Evolutionary conservation across 495 filamentous ascomycete genomes (phyloP), one percentile per base, ranked within the genome.

Genomic region (Monascus purpureus): DNA sequence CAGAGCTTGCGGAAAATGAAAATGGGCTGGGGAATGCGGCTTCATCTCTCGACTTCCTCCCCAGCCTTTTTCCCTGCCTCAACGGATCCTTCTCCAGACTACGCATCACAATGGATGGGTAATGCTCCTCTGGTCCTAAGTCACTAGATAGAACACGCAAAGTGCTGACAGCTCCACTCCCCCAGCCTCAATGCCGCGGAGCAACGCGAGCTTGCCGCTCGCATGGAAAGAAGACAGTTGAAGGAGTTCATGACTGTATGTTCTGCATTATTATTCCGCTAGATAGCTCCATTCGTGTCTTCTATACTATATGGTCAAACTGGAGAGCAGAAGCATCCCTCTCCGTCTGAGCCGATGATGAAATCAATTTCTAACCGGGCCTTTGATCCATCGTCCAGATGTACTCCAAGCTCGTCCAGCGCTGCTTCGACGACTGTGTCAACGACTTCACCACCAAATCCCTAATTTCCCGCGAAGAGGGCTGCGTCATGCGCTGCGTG

Each of bases 361-460:
- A n/a, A n/a, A n/a, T n/a, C n/a, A n/a, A n/a, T n/a, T n/a, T n/a
- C n/a, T n/a, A n/a, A n/a, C n/a, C n/a, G n/a, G n/a, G n/a, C 9
- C 33, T 17, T 8, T 6, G 11, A 25, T 32, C 24, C 25, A 8
- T 29, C 25, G 24, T 35, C 28, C 47, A 97, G 90, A 84, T 93
- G 75, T 96, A 95, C 66, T 88, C 84, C 52, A 84, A 80, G 61
- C 77, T 99, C 37, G 86, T 96, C 38, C 81, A 92, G 52, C 67
- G 79, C 52, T 97, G 90, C 71, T 97, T 97, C 68, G 78, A 84
- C 50, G 77, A 90, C 62, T 99, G 90, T 63, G 74, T 96, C 57
- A 88, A 84, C 55, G 88, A 95, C 66, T 99, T 99, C 72, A 93
- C 85, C 50, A 90, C 82, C 67, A 95, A 95, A 65, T 82, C 83